These are phyloP conservation scores for Panicum miliaceum DNA, from an alignment of 176 grass and related monocot species.

Conservation along the genomic window DNA sequence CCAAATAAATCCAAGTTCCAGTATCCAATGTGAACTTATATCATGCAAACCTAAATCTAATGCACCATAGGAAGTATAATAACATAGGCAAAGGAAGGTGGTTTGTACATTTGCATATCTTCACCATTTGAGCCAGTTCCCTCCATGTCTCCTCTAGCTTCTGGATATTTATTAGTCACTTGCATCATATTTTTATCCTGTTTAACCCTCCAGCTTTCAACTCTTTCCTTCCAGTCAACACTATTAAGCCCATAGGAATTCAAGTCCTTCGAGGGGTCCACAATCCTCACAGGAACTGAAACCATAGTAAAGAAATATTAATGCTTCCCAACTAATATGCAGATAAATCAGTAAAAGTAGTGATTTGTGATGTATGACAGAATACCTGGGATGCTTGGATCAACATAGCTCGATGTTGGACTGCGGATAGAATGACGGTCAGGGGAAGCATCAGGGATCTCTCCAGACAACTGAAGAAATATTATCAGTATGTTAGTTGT, in stretches of 20 bases:
- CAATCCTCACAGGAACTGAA: conserved; percentile 99
- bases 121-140: conserved; percentile 99
- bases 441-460: conserved; percentile 93
- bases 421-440: conserved; percentile 98
- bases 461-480: conserved; percentile 78
- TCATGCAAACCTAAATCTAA: conserved; percentile 31
- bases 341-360: conserved; percentile 10
- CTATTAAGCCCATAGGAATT: conserved; percentile 92
- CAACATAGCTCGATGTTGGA: conserved; percentile 88
- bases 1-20: neutral
- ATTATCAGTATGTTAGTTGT: conserved; percentile 21
- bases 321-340: neutral
- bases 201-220: conserved; percentile 95
- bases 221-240: conserved; percentile 99
- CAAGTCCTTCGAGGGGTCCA: conserved; percentile 97
- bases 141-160: conserved; percentile 95
- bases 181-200: conserved; percentile 98
- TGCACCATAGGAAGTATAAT: neutral
- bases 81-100: neutral
- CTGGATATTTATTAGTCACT: conserved; percentile 82
- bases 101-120: conserved; percentile 93
- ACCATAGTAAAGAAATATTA: conserved; percentile 48
- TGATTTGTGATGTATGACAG: conserved; percentile 25
- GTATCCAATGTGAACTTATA: neutral
- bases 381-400: conserved; percentile 96